Evolutionary conservation across 2,329 filamentous ascomycete species (phyloP), one percentile per base, ranked within the genome.

Genomic region (Podosphaera xanthii): DNA sequence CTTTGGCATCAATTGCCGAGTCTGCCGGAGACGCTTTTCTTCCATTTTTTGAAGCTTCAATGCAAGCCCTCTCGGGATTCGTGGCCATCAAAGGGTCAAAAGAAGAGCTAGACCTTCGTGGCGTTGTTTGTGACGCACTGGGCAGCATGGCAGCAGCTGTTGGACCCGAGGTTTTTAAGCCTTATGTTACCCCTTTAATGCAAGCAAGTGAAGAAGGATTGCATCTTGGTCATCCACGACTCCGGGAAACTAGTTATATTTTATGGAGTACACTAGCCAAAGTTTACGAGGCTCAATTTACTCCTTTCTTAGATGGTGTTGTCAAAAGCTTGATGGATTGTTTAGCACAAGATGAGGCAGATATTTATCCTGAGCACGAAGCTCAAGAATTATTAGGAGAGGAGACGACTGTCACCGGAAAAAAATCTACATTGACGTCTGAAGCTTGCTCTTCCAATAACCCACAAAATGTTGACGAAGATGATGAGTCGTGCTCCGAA

Each of bases 241-340:
- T 97, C 58, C 87, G 89, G 71, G 92, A 98, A 76, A 96, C 89
- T 62, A 95, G 88, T 70, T 98, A 95, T 74, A 94, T 97, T 62
- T 78, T 98, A 59, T 98, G 92, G 91, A 89, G 87, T 64, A 88
- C 87, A 48, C 82, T 98, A 69, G 86, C 91, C 62, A 94, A 94
- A 75, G 88, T 97, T 8, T 97, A 97, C 72, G 83, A 85, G 67
- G 85, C 87, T 68, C 77, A 89, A 59, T 91, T 94, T 62, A 80
- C 81, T 60, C 82, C 86, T 60, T 92, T 88, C 73, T 78, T 92
- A 5, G 76, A 79, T 0, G 86, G 85, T 57, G 86, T 88, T 57
- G 84, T 91, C 70, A 82, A 85, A 69, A 83, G 84, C 59, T 78
- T 97, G 33, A 84, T 92, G 64, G 82, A 87, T 61, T 91, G 88